Percentiles rank a stretch among this genome's conserved stretches.
These are phyloP conservation scores for Botrytis medusae DNA, from an alignment of 2,329 filamentous ascomycete species.

Conservation along the genomic window DNA sequence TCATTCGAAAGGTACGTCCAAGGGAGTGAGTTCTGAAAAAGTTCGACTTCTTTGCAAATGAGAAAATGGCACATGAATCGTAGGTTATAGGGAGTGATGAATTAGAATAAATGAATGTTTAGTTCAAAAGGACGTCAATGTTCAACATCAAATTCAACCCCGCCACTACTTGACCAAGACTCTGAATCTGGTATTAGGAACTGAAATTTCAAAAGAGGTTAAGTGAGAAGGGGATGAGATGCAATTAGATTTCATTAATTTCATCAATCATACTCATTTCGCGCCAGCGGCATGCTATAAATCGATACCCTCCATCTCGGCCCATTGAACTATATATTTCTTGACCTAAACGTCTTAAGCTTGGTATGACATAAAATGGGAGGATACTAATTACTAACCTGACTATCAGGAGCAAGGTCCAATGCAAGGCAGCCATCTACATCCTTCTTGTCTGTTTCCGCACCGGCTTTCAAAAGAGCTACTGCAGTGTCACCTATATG, in stretches of 20 bases:
- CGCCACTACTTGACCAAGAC: neutral
- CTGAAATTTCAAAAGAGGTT: neutral
- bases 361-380: neutral
- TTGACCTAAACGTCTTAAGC: constrained; percentile 25
- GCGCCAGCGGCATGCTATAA: neutral
- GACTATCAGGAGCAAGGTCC: constrained; percentile 81
- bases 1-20: neutral
- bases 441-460: constrained; percentile 77
- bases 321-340: constrained; percentile 27
- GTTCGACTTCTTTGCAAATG: neutral
- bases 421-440: constrained; percentile 69
- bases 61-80: neutral
- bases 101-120: neutral
- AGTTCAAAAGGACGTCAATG: neutral
- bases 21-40: neutral
- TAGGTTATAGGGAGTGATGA: neutral
- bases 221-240: neutral
- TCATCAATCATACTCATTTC: neutral
- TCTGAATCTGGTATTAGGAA: neutral
- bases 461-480: constrained; percentile 77
- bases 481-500: constrained; percentile 75
- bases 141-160: neutral
- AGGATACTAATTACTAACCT: constrained; percentile 54
- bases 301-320: constrained; percentile 22
- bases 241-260: neutral